Base-by-base conservation (phyloP, 441 rosid species). In the Populus hybrid region DNA sequence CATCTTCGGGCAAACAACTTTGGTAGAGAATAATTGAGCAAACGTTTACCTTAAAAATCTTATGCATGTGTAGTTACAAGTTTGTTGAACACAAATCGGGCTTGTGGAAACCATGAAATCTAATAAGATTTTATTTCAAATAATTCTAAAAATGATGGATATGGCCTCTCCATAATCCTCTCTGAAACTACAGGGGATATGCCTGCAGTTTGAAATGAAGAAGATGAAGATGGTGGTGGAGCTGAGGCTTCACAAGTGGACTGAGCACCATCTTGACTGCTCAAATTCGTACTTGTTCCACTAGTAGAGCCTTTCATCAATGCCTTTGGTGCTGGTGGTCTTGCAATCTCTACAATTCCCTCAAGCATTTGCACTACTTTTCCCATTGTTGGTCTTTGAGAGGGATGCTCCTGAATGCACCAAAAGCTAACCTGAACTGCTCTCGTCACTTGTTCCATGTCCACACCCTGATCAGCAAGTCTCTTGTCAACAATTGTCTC, bases 361-460 rank as follows among this genome's bases (percentile, higher is more conserved):
- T 90, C 93, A 1, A 90, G 82, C 89, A 90, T 88, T 82, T 87
- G 90, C 74, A 88, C 89, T 12, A 88, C 86, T 77, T 85, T 90
- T 72, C 93, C 88, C 93, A 90, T 87, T 59, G 70, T 82, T 42
- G 93, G 93, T 61, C 93, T 81, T 34, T 86, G 87, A 38, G 89
- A 90, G 40, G 89, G 89, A 36, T 86, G 84, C 78, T 84, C 89
- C 79, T 88, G 91, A n/a, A 86, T 85, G 87, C 91, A 88, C 87
- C 89, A 88, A 69, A 88, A 88, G 59, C 88, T 78, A 1, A 77
- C 80, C 75, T 82, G 86, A 75, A 86, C 82, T 77, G 82, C 90
- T 75, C 93, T 87, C 77, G 26, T 73, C 68, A 82, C 84, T 81
- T 90, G 87, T 73, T 80, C 88, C 84, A 84, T 84, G 63, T 82